These are phyloP conservation scores for Arthrobotrys sphaeroides DNA, from an alignment of 2,329 filamentous ascomycete genomes.

Conservation along the genomic window DNA sequence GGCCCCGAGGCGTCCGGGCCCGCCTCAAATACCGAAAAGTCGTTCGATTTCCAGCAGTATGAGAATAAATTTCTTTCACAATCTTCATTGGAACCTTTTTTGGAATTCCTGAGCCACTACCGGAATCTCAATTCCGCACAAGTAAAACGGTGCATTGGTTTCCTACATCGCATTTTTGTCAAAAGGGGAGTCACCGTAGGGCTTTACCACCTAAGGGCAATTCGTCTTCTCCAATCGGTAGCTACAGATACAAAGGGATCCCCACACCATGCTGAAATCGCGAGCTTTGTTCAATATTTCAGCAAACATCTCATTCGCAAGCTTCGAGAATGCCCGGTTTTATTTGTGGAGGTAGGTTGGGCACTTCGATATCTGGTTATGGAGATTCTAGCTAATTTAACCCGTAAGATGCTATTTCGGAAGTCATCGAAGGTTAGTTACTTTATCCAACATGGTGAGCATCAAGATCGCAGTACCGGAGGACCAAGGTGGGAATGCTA, in stretches of 20 bases:
- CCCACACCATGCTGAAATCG: constrained; percentile 86
- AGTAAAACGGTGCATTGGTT: constrained; percentile 89
- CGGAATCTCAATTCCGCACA: constrained; percentile 80
- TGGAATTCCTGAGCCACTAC: constrained; percentile 81
- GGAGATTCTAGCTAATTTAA: neutral
- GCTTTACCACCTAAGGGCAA: constrained; percentile 88
- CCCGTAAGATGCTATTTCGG: constrained; percentile 77
- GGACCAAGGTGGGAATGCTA: constrained; percentile 58
- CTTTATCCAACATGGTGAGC: constrained; percentile 89
- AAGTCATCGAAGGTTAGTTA: constrained; percentile 84
- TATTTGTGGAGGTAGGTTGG: constrained; percentile 74
- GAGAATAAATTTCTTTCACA: constrained; percentile 82
- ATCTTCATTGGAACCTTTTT: constrained; percentile 86
- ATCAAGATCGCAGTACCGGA: constrained; percentile 71
- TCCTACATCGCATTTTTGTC: constrained; percentile 92
- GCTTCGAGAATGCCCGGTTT: constrained; percentile 81
- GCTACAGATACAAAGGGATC: constrained; percentile 86
- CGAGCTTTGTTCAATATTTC: constrained; percentile 85
- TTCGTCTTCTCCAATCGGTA: constrained; percentile 87
- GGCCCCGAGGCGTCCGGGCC: constrained; percentile 79
- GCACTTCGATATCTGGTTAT: neutral
- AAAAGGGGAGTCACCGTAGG: constrained; percentile 91
- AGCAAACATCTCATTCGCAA: constrained; percentile 84
- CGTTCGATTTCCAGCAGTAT: constrained; percentile 92
- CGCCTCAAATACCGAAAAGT: constrained; percentile 78